phyloP scores from a whole-genome alignment of 2,329 filamentous ascomycete genomes.

The Corniculantispora saksenae region DNA sequence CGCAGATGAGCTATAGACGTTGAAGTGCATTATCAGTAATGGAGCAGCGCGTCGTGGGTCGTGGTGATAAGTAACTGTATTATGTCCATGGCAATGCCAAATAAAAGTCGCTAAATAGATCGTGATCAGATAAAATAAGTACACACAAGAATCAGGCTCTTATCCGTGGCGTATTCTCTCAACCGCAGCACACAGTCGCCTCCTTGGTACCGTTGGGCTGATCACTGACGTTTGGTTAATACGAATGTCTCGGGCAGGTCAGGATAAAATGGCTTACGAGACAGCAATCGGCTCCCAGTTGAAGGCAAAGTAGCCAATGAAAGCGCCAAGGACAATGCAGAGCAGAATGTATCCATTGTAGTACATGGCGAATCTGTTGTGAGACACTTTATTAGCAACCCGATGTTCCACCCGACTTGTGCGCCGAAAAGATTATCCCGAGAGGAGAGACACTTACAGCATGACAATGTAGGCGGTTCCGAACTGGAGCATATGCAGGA shows the following conservation, averaged over 20 bases:
- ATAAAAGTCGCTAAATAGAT: neutral
- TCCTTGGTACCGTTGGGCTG: conserved; percentile 39
- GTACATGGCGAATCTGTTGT: conserved; percentile 53
- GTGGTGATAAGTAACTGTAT: neutral
- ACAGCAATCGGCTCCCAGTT: conserved; percentile 61
- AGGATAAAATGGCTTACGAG: conserved; percentile 26
- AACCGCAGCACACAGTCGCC: conserved; percentile 45
- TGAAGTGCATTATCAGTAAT: neutral
- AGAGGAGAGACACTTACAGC: conserved; percentile 44
- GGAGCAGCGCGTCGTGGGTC: neutral
- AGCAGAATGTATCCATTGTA: conserved; percentile 77
- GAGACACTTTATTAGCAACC: neutral
- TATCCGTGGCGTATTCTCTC: conserved; percentile 12
- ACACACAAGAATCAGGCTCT: neutral
- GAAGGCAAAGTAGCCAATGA: conserved; percentile 71
- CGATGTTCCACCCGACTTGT: neutral
- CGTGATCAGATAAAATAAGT: neutral
- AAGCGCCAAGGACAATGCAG: conserved; percentile 76
- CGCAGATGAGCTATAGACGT: conserved; percentile 1
- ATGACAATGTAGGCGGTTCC: conserved; percentile 78
- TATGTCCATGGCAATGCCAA: neutral
- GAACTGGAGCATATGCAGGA: conserved; percentile 71
- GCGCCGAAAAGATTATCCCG: neutral
- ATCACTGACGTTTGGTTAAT: conserved; percentile 19
- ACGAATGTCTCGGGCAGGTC: neutral